Conservation (phyloP, 2,329 filamentous ascomycete species). For the Cordyceps tenuipes region DNA sequence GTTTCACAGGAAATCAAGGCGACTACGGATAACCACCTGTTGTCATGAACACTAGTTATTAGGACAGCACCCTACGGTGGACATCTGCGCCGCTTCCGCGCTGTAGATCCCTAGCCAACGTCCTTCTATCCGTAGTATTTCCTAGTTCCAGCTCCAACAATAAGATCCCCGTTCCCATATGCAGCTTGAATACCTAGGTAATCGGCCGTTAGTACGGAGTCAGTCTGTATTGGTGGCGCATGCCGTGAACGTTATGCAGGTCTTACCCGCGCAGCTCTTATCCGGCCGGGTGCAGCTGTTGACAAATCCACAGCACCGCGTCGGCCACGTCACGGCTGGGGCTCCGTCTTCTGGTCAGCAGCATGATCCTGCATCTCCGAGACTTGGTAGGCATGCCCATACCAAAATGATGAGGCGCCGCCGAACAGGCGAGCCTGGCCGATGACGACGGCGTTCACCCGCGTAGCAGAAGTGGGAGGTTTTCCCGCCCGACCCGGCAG, state of each 20-base stretch:
- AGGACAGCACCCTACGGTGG: not conserved
- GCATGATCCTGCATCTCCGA: too few species aligned
- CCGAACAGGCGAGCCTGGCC: not conserved
- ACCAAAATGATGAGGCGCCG: not conserved
- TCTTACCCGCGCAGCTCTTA: not conserved
- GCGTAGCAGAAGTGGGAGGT: not conserved
- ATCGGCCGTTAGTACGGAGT: not conserved
- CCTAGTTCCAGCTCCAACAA: not conserved
- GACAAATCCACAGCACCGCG: not conserved
- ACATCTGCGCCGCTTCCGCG: not conserved
- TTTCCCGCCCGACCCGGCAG: not conserved
- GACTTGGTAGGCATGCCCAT: too few species aligned
- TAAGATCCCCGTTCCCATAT: not conserved
- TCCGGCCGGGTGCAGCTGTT: not conserved
- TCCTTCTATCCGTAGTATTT: not conserved
- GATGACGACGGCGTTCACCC: not conserved
- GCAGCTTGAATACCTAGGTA: not conserved
- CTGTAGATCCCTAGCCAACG: not conserved
- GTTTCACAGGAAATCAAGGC: too few species aligned
- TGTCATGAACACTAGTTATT: too few species aligned
- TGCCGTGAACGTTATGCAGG: too few species aligned
- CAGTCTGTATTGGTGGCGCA: too few species aligned
- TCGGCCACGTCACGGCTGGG: not conserved
- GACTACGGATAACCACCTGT: too few species aligned
- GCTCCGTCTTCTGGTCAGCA: not conserved